A percentile compares a stretch with the other conserved stretches of the same genome.
Conservation (phyloP, 2,329 filamentous ascomycete species). For the Penicillium paneum region DNA sequence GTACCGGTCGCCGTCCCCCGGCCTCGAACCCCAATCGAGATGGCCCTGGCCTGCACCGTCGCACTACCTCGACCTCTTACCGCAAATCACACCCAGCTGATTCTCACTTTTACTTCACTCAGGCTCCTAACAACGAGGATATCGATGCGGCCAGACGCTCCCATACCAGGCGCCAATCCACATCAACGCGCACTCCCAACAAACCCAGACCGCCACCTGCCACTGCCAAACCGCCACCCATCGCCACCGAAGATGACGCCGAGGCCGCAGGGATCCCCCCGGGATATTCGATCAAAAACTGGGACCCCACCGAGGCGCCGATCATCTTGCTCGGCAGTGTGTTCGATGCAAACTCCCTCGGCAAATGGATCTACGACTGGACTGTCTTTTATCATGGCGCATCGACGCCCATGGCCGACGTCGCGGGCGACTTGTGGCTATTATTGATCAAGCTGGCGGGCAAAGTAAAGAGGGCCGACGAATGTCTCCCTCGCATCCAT, state of each 20-base stretch:
- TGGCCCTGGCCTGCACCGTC: conserved; percentile 18
- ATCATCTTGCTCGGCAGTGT: conserved; percentile 93
- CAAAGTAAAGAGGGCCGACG: conserved; percentile 88
- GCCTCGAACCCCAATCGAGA: conserved; percentile 23
- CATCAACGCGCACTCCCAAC: conserved; percentile 46
- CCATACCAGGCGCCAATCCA: conserved; percentile 54
- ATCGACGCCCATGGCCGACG: conserved; percentile 77
- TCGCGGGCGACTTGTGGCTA: conserved; percentile 93
- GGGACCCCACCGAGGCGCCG: conserved; percentile 90
- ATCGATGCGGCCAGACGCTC: conserved; percentile 46
- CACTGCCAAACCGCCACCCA: conserved; percentile 40
- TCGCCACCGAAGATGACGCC: conserved; percentile 65
- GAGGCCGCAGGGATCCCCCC: conserved; percentile 67
- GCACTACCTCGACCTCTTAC: conserved; percentile 35
- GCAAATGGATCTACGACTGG: conserved; percentile 99
- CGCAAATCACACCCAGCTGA: conserved; percentile 47
- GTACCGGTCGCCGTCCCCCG: conserved; percentile 26
- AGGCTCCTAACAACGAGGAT: conserved; percentile 58
- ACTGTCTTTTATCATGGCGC: conserved; percentile 86
- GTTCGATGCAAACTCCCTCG: conserved; percentile 94
- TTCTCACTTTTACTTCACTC: conserved; percentile 52
- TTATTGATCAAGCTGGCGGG: conserved; percentile 89
- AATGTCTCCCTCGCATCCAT: conserved; percentile 69
- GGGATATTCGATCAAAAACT: conserved; percentile 95
- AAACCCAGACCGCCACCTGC: conserved; percentile 42